phyloP scores from a whole-genome alignment of 495 filamentous ascomycete species.

The Geopyxis carbonaria region DNA sequence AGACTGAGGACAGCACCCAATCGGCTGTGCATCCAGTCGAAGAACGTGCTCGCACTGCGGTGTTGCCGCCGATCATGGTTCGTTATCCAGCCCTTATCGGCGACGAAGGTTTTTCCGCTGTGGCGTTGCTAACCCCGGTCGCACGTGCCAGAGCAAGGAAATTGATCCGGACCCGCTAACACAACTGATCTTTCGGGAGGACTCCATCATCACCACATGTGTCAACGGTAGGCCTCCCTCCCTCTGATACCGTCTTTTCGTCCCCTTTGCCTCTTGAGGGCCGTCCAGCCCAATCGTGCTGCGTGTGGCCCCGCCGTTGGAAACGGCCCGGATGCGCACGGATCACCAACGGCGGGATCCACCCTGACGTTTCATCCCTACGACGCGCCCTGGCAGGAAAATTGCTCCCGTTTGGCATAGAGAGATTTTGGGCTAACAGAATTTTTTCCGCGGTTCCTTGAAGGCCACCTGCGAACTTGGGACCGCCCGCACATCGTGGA shows the following conservation, averaged over 20 bases:
- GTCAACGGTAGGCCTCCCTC: slow-evolving; percentile 23
- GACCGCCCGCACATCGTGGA: slow-evolving; percentile 43
- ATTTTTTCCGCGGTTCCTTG: slow-evolving; percentile 7
- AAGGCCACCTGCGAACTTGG: slow-evolving; percentile 83
- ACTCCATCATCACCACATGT: slow-evolving; percentile 82
- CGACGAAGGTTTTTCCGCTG: too few relatives aligned
- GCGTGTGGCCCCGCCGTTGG: too few relatives aligned
- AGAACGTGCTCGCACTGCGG: slow-evolving; percentile 57
- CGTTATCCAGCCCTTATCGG: slow-evolving; percentile 25
- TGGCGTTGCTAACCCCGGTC: too few relatives aligned
- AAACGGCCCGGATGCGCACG: too few relatives aligned
- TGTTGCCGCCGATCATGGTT: slow-evolving; percentile 88
- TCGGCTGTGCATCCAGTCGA: slow-evolving; percentile 61
- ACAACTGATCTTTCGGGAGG: slow-evolving; percentile 81
- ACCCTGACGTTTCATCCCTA: slow-evolving; percentile 4
- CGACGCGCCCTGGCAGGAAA: not conserved
- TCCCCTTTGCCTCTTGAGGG: slow-evolving; percentile 6
- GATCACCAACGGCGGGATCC: too few relatives aligned
- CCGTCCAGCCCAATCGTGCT: slow-evolving; percentile 12
- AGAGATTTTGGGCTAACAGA: slow-evolving; percentile 19
- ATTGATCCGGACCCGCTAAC: slow-evolving; percentile 73
- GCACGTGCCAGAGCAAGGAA: slow-evolving; percentile 57
- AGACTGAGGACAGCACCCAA: slow-evolving; percentile 21
- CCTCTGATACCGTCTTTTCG: not conserved
- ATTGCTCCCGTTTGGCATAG: slow-evolving; percentile 3